Base-by-base conservation (phyloP, 306 rosid species). In the Cicer yamashitae region DNA sequence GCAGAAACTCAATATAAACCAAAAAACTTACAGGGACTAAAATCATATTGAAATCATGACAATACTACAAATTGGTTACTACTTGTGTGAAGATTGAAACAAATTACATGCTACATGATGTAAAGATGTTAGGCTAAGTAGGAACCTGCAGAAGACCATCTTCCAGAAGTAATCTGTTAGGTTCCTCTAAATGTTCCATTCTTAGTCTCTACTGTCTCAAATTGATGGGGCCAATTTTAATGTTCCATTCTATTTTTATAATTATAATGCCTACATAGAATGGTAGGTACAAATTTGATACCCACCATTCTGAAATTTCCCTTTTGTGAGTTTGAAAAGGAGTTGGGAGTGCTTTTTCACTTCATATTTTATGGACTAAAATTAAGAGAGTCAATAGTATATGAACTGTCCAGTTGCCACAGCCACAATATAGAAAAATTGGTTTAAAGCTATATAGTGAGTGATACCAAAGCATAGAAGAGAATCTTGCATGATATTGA, bases 131-230 rank as follows among this genome's bases (percentile, higher is more conserved):
- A 62, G 11, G 60, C 6, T 40, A 68, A 59, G 45, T 8, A 43
- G 48, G 76, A 37, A 82, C 91, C 91, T 81, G 90, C 25, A 73
- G 41, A 78, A 70, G 85, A 67, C 41, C 25, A 54, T 76, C 68
- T 66, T 84, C 81, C 48, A 79, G 20, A 39, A 83, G 69, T 5
- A 69, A 70, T 22, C 58, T 11, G 41, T 10, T 52, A 70, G 66
- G 59, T 30, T 79, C 60, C 13, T 79, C 73, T 34, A 71, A 52
- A 51, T 61, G 39, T 79, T 79, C 82, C 82, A 63, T 79, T 71
- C 3, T 2, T 78, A 9, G 13, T 59, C 46, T 57, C 71, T 48
- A 18, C n/a, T 39, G 14, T 39, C 77, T 39, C 56, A 62, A 71
- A 46, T 9, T 67, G 40, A 45, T 6, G 72, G 18, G 63, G 37